These are phyloP conservation scores for Rhododendron ferrugineum DNA, from an alignment of 148 eudicot species.

Conservation along the genomic window DNA sequence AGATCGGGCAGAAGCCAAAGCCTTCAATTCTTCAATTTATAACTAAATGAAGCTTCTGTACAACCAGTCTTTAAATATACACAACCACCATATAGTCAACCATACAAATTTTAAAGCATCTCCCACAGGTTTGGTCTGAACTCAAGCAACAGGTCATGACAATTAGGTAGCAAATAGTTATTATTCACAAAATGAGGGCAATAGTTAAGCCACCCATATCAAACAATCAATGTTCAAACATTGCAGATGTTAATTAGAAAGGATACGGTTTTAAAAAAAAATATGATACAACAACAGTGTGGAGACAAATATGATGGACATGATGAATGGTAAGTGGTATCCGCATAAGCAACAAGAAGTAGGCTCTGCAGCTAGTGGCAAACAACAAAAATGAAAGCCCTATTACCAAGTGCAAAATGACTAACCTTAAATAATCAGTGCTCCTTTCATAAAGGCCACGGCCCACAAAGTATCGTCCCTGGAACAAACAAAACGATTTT, in stretches of 20 bases:
- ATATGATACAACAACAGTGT: not conserved
- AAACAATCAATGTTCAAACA: not conserved
- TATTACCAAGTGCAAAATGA: conserved; percentile 8
- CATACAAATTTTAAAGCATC: not conserved
- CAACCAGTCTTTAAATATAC: not conserved
- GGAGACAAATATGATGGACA: not conserved
- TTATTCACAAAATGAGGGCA: not conserved
- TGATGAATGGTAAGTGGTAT: not conserved
- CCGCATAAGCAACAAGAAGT: not conserved
- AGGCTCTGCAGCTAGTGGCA: not conserved
- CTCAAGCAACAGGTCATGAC: not conserved
- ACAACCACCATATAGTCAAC: not conserved
- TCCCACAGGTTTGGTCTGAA: not conserved
- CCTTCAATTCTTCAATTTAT: not conserved
- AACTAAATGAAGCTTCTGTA: not conserved
- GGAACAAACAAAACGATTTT: conserved; percentile 21
- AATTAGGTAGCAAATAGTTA: not conserved
- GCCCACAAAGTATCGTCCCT: conserved; percentile 98
- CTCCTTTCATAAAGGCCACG: conserved; percentile 92
- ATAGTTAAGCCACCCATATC: not conserved
- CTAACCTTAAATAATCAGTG: conserved; percentile 77
- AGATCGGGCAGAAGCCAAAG: not conserved
- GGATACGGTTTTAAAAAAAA: not conserved
- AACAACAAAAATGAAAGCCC: not conserved
- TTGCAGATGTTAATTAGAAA: not conserved